Evolutionary conservation across 768 basidiomycete genomes (phyloP).

Genomic region (Floccularia luteovirens): DNA sequence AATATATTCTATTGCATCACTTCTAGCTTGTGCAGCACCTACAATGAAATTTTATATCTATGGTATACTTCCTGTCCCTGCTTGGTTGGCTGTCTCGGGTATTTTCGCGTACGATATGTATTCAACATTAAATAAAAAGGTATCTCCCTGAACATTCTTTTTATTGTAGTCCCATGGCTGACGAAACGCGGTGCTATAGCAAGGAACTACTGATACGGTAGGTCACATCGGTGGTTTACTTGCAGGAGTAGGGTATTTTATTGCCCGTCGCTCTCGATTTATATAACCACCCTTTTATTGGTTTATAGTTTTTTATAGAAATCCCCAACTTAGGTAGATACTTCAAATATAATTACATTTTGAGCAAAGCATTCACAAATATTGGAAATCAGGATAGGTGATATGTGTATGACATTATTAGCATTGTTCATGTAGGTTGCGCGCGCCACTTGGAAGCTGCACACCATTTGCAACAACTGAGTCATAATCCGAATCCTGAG

Average conservation of each 20-base stretch:
- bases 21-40: conserved; percentile 68
- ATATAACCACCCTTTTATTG: too few relatives aligned
- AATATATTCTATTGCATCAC: conserved; percentile 61
- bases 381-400: too few relatives aligned
- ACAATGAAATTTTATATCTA: conserved; percentile 61
- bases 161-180: neutral
- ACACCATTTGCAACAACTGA: too few relatives aligned
- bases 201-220: conserved; percentile 44
- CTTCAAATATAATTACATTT: too few relatives aligned
- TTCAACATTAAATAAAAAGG: conserved; percentile 30
- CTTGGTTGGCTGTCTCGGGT: conserved; percentile 67
- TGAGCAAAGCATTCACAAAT: too few relatives aligned
- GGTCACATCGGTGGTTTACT: conserved; percentile 68
- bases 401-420: too few relatives aligned
- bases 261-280: conserved; percentile 29
- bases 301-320: too few relatives aligned
- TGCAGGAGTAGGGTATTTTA: conserved; percentile 50
- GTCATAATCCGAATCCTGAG: too few relatives aligned
- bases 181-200: conserved; percentile 22
- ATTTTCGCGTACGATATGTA: conserved; percentile 58
- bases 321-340: too few relatives aligned
- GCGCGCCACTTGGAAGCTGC: too few relatives aligned
- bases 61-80: conserved; percentile 72
- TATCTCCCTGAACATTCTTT: conserved; percentile 10
- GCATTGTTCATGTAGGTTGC: too few relatives aligned